Evolutionary conservation across 2,329 filamentous ascomycete species (phyloP).

Genomic region (Gaeumannomyces sp.): DNA sequence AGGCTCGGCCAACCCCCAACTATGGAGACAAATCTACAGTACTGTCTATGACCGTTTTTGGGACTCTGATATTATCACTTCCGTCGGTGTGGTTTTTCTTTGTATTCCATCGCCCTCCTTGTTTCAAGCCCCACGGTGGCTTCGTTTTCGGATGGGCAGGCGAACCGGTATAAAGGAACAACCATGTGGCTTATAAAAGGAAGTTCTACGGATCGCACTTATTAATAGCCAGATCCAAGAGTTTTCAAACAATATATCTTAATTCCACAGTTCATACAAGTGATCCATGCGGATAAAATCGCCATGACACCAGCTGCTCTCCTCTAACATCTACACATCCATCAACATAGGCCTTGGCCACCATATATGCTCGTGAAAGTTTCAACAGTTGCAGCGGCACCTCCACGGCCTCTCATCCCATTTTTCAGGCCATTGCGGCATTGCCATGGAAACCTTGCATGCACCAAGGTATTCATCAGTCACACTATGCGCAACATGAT

Average conservation of each 20-base stretch:
- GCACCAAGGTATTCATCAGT: too few relatives aligned
- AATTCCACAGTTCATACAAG: background rate
- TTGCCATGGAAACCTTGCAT: too few relatives aligned
- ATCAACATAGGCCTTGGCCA: too few relatives aligned
- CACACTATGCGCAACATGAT: too few relatives aligned
- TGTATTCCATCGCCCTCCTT: background rate
- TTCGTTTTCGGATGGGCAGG: background rate
- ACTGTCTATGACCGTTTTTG: background rate
- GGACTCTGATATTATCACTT: background rate
- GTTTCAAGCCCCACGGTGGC: background rate
- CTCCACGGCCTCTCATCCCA: too few relatives aligned
- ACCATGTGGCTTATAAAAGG: background rate
- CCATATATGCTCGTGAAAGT: too few relatives aligned
- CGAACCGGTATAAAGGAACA: background rate
- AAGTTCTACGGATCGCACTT: background rate
- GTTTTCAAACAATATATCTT: background rate
- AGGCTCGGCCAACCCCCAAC: background rate
- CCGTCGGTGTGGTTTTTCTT: background rate
- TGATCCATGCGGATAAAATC: too few relatives aligned
- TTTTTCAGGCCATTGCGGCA: too few relatives aligned
- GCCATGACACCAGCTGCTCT: too few relatives aligned
- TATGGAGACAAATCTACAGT: background rate
- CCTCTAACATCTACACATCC: too few relatives aligned
- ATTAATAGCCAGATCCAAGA: background rate
- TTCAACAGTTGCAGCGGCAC: too few relatives aligned